Evolutionary conservation across 257 asterid genomes (phyloP), one percentile per base, ranked within the genome.

Genomic region (Orobanche coerulescens): DNA sequence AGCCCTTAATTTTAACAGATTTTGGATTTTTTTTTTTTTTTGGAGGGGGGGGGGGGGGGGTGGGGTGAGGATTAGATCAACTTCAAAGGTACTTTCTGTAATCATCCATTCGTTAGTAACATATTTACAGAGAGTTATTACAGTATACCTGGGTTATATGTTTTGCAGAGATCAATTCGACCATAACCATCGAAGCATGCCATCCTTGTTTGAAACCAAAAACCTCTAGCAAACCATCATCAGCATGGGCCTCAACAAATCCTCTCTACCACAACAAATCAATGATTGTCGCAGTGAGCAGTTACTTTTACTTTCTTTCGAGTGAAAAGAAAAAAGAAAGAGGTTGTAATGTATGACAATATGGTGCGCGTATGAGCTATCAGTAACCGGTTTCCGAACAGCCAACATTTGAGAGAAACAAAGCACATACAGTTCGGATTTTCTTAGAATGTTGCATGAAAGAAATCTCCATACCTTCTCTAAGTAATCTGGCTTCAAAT

Each of bases 101-200:
- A 43, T 16, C 6, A 43, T 15, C 50, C 36, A 7, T 7, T 7
- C 36, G 7, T 11, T 16, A 1, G 20, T 50, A 50, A 1, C 8
- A 24, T 11, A 15, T 9, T 50, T 50, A 25, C 4, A 40, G 30
- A 26, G 23, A 22, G 65, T 23, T 31, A 55, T 34, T 43, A 28
- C 42, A n/a, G 71, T 10, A 9, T 75, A 89, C 97, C 97, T 88
- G 98, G 5, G 95, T 84, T 48, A 91, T 82, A 82, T 91, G 95
- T 81, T 84, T 85, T 57, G 98, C 95, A 20, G 94, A 79, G 53
- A 91, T 91, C 65, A 91, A 79, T 70, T 91, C 98, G 6, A 67
- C 95, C 96, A 91, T 91, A 51, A 91, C 98, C 91, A 91, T 84
- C 22, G 98, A 91, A 67, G 97, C 98, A 81, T 91, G 98, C 98